phyloP scores from a whole-genome alignment of 805 yeast genomes.

The Saccharomycopsis oosterbeekiorum region DNA sequence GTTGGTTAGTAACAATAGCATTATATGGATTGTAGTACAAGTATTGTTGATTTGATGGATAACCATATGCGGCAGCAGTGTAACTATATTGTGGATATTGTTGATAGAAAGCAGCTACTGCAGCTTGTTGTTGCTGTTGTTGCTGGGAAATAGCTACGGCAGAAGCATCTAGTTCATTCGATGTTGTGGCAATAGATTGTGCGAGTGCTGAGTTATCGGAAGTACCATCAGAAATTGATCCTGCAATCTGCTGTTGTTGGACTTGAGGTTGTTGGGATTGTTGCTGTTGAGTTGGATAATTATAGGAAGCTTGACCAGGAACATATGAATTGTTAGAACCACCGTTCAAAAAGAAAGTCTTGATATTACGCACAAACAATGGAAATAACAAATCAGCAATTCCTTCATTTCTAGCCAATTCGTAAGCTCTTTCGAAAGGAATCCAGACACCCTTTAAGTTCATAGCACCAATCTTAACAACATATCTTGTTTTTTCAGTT shows the following conservation, averaged over 20 bases:
- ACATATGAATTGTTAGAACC: slow-evolving; percentile 6
- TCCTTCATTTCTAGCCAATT: slow-evolving; percentile 74
- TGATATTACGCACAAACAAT: slow-evolving; percentile 64
- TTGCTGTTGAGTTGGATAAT: slow-evolving; percentile 1
- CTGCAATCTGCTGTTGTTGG: slow-evolving; percentile 2
- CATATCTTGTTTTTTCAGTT: slow-evolving; percentile 67
- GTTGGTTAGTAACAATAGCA: slow-evolving; percentile 1
- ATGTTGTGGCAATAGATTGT: slow-evolving; percentile 2
- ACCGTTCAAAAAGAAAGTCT: slow-evolving; percentile 22
- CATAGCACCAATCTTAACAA: slow-evolving; percentile 80
- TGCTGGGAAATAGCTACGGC: slow-evolving; percentile 5
- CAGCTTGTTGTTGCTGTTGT: slow-evolving; percentile 4
- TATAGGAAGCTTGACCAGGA: slow-evolving; percentile 2
- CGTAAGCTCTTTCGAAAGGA: slow-evolving; percentile 73
- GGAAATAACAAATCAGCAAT: slow-evolving; percentile 60
- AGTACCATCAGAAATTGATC: slow-evolving; percentile 3
- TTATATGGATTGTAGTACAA: slow-evolving; percentile 7
- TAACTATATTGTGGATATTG: slow-evolving; percentile 13
- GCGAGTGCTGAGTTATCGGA: slow-evolving; percentile 3
- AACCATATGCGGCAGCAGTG: slow-evolving; percentile 4
- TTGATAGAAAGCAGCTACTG: slow-evolving; percentile 6
- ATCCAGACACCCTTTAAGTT: slow-evolving; percentile 87
- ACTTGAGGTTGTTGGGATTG: slow-evolving; percentile 6
- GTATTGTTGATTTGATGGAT: slow-evolving; percentile 10
- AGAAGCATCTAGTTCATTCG: background rate